These are phyloP conservation scores for Tolypocladium ovalisporum DNA, from an alignment of 2,329 filamentous ascomycete species.

Conservation along the genomic window DNA sequence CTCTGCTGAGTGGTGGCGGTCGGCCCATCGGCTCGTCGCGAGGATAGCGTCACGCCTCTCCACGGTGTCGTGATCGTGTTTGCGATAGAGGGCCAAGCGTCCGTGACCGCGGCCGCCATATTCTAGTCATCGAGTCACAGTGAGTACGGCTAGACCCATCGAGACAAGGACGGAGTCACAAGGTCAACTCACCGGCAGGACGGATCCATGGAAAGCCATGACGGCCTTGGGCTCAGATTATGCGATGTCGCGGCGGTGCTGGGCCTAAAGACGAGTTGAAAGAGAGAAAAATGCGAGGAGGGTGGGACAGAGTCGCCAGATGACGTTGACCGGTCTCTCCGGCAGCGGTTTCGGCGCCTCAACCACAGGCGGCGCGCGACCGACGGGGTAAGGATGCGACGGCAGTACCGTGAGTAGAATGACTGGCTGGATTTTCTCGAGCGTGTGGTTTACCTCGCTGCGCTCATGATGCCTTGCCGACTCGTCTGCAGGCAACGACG, in stretches of 20 bases:
- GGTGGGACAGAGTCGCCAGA: background rate
- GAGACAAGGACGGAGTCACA: background rate
- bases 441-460: constrained; percentile 5
- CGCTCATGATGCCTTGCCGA: constrained; percentile 8
- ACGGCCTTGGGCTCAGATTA: background rate
- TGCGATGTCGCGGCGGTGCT: background rate
- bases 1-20: constrained; percentile 2
- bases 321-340: background rate
- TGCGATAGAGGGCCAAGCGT: constrained; percentile 34
- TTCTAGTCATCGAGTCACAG: constrained; percentile 13
- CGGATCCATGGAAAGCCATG: constrained; percentile 17
- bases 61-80: constrained; percentile 27
- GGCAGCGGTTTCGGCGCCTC: background rate
- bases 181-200: constrained; percentile 16
- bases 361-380: background rate
- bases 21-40: constrained; percentile 5
- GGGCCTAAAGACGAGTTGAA: too few relatives aligned
- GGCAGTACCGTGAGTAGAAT: background rate
- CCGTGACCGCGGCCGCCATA: constrained; percentile 30
- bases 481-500: background rate
- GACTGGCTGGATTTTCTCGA: background rate
- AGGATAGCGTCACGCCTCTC: constrained; percentile 8
- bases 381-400: background rate
- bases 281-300: background rate
- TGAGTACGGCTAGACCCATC: background rate